A percentile compares a stretch with the other conserved stretches of the same genome.
Conservation (phyloP, 2,329 filamentous ascomycete species). For the Monosporascus sp. region DNA sequence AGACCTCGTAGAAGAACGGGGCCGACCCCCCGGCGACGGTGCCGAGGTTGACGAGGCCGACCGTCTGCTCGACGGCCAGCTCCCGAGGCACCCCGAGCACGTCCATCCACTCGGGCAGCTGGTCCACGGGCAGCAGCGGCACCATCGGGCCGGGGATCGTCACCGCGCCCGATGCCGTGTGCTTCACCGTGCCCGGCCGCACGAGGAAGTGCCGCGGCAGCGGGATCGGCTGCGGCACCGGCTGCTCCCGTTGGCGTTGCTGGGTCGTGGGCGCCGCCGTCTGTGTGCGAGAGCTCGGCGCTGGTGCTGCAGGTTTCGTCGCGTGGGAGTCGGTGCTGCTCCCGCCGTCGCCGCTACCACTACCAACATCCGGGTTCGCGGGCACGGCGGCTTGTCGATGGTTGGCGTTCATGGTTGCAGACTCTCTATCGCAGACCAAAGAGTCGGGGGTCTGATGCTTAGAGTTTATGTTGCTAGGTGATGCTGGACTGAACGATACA, state of each 20-base stretch:
- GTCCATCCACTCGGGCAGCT: slow-evolving; percentile 43
- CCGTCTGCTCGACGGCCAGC: slow-evolving; percentile 32
- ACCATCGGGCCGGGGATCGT: slow-evolving; percentile 34
- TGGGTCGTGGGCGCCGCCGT: neutral
- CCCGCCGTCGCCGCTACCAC: too few species aligned
- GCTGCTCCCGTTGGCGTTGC: neutral
- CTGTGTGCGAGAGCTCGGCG: neutral
- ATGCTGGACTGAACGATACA: too few species aligned
- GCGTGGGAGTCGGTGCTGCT: neutral
- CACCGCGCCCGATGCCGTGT: slow-evolving; percentile 19
- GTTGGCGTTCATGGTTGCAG: too few species aligned
- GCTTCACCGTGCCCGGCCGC: slow-evolving; percentile 30
- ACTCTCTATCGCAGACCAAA: too few species aligned
- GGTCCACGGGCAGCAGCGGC: slow-evolving; percentile 49
- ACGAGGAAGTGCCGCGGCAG: slow-evolving; percentile 38
- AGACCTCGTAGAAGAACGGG: slow-evolving; percentile 22
- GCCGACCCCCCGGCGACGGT: slow-evolving; percentile 15
- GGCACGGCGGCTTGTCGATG: too few species aligned
- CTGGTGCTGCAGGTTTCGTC: neutral
- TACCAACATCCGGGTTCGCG: too few species aligned
- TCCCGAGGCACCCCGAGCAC: slow-evolving; percentile 38
- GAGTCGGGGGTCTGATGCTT: too few species aligned
- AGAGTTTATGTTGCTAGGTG: too few species aligned
- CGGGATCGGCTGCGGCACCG: slow-evolving; percentile 1
- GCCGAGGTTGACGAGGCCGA: slow-evolving; percentile 35